phyloP scores from a whole-genome alignment of 2,329 filamentous ascomycete species.

The Fusarium graminum region DNA sequence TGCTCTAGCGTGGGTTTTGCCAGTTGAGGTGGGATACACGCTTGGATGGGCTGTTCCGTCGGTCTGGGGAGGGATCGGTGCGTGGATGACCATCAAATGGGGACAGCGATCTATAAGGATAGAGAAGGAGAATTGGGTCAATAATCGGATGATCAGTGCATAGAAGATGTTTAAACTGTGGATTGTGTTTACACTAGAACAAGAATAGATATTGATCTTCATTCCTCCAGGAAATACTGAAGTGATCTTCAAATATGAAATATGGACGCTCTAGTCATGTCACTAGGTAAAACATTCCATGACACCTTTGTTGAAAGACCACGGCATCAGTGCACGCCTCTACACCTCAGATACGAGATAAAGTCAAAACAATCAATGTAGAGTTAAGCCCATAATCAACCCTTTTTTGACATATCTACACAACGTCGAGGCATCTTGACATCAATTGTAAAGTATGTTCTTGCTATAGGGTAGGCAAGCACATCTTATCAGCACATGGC shows the following conservation, averaged over 20 bases:
- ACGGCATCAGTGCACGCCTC: too few relatives aligned
- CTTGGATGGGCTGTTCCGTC: conserved; percentile 29
- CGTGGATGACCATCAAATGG: conserved; percentile 33
- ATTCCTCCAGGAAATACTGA: too few relatives aligned
- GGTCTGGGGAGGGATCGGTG: conserved; percentile 29
- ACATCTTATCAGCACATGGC: background rate
- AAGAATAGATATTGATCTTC: background rate
- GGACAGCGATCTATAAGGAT: conserved; percentile 33
- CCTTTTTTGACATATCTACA: background rate
- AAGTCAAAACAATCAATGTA: too few relatives aligned
- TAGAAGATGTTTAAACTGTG: background rate
- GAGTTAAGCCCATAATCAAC: too few relatives aligned
- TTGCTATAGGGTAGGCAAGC: background rate
- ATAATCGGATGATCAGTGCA: background rate
- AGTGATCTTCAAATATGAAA: too few relatives aligned
- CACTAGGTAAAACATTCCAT: too few relatives aligned
- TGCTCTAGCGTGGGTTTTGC: conserved; percentile 18
- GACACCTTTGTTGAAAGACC: too few relatives aligned
- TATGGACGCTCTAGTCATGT: too few relatives aligned
- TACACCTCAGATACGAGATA: too few relatives aligned
- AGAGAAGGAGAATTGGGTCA: conserved; percentile 31
- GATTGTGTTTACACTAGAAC: background rate
- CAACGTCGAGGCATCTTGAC: background rate
- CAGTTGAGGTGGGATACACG: conserved; percentile 25
- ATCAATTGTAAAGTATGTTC: background rate